These are phyloP conservation scores for Eutrema japonicum DNA, from an alignment of 345 rosid genomes.

Conservation along the genomic window DNA sequence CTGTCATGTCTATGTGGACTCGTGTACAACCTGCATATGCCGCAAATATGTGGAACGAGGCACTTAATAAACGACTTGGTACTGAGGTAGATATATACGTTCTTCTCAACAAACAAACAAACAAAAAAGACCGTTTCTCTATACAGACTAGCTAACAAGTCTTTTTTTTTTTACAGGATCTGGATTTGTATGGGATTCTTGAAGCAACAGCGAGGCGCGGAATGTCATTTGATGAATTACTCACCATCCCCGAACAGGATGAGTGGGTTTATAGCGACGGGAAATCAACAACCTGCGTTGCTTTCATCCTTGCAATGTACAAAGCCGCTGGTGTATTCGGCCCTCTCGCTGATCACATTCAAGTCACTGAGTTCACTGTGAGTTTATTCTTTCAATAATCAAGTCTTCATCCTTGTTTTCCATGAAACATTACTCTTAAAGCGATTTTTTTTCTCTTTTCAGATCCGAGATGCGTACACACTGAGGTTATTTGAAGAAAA, in stretches of 20 bases:
- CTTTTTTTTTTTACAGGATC: slow-evolving; percentile 51
- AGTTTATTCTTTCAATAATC: slow-evolving; percentile 25
- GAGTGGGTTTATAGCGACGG: slow-evolving; percentile 98
- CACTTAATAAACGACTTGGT: slow-evolving; percentile 87
- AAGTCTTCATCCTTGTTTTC: neutral
- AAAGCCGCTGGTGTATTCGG: slow-evolving; percentile 90
- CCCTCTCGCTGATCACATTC: slow-evolving; percentile 67
- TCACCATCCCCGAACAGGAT: slow-evolving; percentile 88
- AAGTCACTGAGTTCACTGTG: slow-evolving; percentile 97
- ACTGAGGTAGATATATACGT: slow-evolving; percentile 67
- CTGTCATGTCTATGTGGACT: slow-evolving; percentile 99
- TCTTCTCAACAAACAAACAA: neutral
- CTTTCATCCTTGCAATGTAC: slow-evolving; percentile 92
- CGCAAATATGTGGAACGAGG: slow-evolving; percentile 99
- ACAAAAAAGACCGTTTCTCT: no score
- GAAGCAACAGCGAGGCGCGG: slow-evolving; percentile 84
- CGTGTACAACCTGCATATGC: slow-evolving; percentile 96
- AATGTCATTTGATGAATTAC: slow-evolving; percentile 77
- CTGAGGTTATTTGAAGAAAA: slow-evolving; percentile 76
- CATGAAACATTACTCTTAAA: neutral
- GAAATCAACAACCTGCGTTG: slow-evolving; percentile 91
- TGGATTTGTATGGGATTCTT: slow-evolving; percentile 76
- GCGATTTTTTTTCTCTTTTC: slow-evolving; percentile 14
- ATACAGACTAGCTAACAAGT: neutral
- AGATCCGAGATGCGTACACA: slow-evolving; percentile 94